Conservation (phyloP, 2,329 filamentous ascomycete species). For the Verticillium alfalfae region DNA sequence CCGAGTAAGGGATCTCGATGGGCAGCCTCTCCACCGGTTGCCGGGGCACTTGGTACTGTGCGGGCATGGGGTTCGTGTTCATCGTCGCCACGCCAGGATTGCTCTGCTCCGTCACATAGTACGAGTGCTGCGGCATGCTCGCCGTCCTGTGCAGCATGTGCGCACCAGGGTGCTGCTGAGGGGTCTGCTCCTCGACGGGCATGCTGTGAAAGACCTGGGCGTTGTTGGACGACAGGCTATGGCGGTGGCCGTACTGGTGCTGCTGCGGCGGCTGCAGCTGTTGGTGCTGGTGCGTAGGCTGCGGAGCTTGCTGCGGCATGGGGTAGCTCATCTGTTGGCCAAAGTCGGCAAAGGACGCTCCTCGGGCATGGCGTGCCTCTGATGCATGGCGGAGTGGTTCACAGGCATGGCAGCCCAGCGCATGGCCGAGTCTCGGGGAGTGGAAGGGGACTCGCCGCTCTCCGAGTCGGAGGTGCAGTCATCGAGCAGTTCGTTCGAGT, state of each 20-base stretch:
- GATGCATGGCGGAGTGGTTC: conserved; percentile 27
- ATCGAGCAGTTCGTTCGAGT: conserved; percentile 47
- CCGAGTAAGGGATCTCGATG: conserved; percentile 46
- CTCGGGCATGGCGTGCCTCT: conserved; percentile 37
- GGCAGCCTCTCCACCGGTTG: conserved; percentile 36
- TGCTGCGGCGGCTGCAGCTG: neutral
- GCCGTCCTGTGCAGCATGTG: conserved; percentile 44
- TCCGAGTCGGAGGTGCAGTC: conserved; percentile 53
- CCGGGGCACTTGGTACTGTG: conserved; percentile 46
- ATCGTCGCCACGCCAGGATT: conserved; percentile 59
- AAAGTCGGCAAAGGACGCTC: conserved; percentile 51
- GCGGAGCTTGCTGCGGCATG: conserved; percentile 27
- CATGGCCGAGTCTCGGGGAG: conserved; percentile 47
- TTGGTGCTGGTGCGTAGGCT: neutral
- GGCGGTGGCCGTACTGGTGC: conserved; percentile 35
- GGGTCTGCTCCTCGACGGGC: conserved; percentile 22
- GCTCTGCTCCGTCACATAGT: conserved; percentile 56
- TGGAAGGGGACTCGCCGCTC: conserved; percentile 52
- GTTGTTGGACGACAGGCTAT: conserved; percentile 40
- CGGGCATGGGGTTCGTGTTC: conserved; percentile 45
- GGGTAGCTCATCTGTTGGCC: conserved; percentile 43
- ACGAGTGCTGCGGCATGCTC: conserved; percentile 39
- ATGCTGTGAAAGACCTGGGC: conserved; percentile 25
- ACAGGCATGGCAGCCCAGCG: conserved; percentile 41
- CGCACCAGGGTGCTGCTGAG: conserved; percentile 36